phyloP scores from a whole-genome alignment of 2,329 filamentous ascomycete species.

The Epichloe sylvatica region DNA sequence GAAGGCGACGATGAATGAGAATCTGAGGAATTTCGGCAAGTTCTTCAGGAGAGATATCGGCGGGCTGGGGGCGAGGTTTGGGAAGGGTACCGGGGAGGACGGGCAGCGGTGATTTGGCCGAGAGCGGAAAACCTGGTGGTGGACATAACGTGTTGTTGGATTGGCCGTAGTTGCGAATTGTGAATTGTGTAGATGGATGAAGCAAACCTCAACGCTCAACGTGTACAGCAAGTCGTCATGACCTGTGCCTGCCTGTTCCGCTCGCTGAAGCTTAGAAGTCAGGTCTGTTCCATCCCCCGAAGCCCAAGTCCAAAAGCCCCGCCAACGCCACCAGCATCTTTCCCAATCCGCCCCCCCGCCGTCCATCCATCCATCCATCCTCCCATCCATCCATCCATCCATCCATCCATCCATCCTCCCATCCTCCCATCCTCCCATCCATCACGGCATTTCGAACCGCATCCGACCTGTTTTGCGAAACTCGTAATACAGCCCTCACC shows the following conservation, averaged over 20 bases:
- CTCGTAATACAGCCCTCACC: too few species aligned
- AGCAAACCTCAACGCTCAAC: background rate
- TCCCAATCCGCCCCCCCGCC: too few species aligned
- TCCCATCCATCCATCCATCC: background rate
- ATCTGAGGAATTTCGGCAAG: slow-evolving; percentile 88
- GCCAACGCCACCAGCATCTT: too few species aligned
- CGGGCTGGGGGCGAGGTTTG: slow-evolving; percentile 59
- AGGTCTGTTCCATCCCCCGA: background rate
- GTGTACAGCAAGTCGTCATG: background rate
- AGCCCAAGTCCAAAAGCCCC: too few species aligned
- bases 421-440: background rate
- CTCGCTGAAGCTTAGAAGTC: slow-evolving; percentile 10
- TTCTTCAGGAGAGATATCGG: slow-evolving; percentile 87
- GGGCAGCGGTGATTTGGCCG: slow-evolving; percentile 9
- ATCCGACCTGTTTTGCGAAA: background rate
- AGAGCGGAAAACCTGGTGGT: too few species aligned
- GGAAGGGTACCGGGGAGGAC: slow-evolving; percentile 38
- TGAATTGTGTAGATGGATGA: background rate
- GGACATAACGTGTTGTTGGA: too few species aligned
- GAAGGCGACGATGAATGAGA: slow-evolving; percentile 73
- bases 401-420: background rate
- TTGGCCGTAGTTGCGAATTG: background rate
- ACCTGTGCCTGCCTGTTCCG: background rate
- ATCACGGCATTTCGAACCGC: background rate
- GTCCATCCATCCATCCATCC: background rate